Evolutionary conservation across 768 basidiomycete genomes (phyloP).

Genomic region (Hygrocybe punicea): DNA sequence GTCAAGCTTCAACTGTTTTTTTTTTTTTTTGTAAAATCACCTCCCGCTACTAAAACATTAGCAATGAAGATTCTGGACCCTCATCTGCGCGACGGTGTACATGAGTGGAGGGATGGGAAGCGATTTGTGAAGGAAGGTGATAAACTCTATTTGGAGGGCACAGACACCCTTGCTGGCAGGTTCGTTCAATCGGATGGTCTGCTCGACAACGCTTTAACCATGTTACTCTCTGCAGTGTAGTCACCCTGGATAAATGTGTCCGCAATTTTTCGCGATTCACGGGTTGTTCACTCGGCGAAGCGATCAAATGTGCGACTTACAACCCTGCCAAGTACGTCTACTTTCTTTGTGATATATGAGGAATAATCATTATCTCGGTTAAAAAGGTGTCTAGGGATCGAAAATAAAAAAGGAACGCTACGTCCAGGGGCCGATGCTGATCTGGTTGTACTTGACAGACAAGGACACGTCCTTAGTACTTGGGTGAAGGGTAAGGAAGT

Average conservation of each 20-base stretch:
- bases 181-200: constrained; percentile 23
- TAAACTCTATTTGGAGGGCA: constrained; percentile 78
- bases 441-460: constrained; percentile 67
- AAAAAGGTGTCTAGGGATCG: constrained; percentile 69
- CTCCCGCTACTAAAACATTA: no score
- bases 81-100: constrained; percentile 73
- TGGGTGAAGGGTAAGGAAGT: constrained; percentile 77
- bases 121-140: constrained; percentile 78
- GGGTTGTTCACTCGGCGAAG: constrained; percentile 76
- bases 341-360: no score
- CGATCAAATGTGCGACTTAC: constrained; percentile 81
- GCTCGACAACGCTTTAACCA: constrained; percentile 4
- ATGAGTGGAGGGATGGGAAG: constrained; percentile 85
- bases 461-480: constrained; percentile 63
- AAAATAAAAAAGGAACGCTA: constrained; percentile 75
- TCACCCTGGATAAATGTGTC: constrained; percentile 81
- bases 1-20: not conserved
- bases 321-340: constrained; percentile 71
- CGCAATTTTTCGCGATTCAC: constrained; percentile 84
- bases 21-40: no score
- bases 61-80: constrained; percentile 88
- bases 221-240: constrained; percentile 48
- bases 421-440: constrained; percentile 85
- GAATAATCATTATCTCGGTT: constrained; percentile 4
- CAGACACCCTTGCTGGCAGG: constrained; percentile 87